Evolutionary conservation across 116 monocot species (phyloP).

Genomic region (Iris pallida): DNA sequence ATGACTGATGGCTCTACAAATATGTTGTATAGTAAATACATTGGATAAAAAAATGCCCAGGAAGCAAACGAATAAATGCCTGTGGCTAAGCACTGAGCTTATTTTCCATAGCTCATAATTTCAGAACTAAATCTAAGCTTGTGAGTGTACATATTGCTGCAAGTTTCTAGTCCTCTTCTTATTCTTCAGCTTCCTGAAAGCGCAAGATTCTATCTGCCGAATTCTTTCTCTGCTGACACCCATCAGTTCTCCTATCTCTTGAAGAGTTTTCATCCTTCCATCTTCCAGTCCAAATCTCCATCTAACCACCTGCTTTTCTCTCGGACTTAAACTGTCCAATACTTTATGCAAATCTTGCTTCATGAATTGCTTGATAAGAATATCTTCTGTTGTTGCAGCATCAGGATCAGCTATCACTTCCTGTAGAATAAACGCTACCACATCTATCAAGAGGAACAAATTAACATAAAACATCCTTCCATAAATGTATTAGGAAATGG

Average conservation of each 20-base stretch:
- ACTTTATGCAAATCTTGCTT: constrained; percentile 67
- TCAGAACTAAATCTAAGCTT: not conserved
- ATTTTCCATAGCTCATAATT: no score
- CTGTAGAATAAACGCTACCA: constrained; percentile 15
- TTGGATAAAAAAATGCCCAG: no score
- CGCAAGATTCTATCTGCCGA: constrained; percentile 67
- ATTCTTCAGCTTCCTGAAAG: constrained; percentile 66
- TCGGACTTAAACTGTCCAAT: constrained; percentile 52
- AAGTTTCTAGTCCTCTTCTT: constrained; percentile 56
- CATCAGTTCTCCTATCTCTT: constrained; percentile 79
- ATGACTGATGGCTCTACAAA: no score
- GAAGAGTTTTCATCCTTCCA: constrained; percentile 68
- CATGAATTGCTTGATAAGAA: constrained; percentile 62
- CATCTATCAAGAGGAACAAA: not conserved
- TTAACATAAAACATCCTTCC: not conserved
- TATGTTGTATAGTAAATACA: no score
- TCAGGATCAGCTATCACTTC: constrained; percentile 67
- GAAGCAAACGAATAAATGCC: no score
- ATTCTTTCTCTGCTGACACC: constrained; percentile 75
- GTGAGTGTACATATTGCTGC: constrained; percentile 34
- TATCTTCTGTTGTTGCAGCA: constrained; percentile 52
- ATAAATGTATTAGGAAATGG: not conserved
- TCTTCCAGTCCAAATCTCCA: constrained; percentile 79
- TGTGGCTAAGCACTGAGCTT: no score
- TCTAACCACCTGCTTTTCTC: constrained; percentile 64